These are phyloP conservation scores for Neofusicoccum sp. DNA, from an alignment of 2,329 filamentous ascomycete genomes.

Conservation along the genomic window DNA sequence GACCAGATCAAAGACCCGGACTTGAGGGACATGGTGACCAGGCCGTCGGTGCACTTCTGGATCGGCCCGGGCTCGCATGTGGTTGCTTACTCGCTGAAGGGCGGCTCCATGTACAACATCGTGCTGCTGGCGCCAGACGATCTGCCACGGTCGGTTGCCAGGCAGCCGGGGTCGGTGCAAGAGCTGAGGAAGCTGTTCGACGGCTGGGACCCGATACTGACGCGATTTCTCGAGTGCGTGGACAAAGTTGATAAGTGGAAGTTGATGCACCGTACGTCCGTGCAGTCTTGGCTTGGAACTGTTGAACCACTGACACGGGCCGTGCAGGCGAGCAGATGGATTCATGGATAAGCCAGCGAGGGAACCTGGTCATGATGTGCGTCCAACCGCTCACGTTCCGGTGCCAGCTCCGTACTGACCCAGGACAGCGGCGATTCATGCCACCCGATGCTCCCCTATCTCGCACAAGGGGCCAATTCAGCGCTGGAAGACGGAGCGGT, in stretches of 20 bases:
- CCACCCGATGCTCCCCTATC: conserved; percentile 36
- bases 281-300: neutral
- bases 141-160: conserved; percentile 53
- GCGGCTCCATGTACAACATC: conserved; percentile 62
- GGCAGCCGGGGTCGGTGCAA: conserved; percentile 53
- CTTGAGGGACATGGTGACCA: conserved; percentile 53
- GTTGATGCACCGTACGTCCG: conserved; percentile 51
- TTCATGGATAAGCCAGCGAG: conserved; percentile 18
- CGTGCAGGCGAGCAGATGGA: conserved; percentile 9
- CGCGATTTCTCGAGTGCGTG: conserved; percentile 50
- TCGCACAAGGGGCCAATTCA: conserved; percentile 57
- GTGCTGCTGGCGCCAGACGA: conserved; percentile 66
- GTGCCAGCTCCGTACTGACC: conserved; percentile 39
- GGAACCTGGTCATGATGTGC: conserved; percentile 38
- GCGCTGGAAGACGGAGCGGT: conserved; percentile 68
- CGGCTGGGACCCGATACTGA: conserved; percentile 63
- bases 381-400: conserved; percentile 53
- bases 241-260: conserved; percentile 67
- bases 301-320: neutral
- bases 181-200: conserved; percentile 62
- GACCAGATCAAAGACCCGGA: conserved; percentile 53
- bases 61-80: conserved; percentile 61
- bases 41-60: conserved; percentile 60
- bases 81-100: conserved; percentile 61
- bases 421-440: conserved; percentile 30